A percentile compares a stretch with the other conserved stretches of the same genome.
Conservation (phyloP, 352 stramenopile genomes). For the Pythium sp. region DNA sequence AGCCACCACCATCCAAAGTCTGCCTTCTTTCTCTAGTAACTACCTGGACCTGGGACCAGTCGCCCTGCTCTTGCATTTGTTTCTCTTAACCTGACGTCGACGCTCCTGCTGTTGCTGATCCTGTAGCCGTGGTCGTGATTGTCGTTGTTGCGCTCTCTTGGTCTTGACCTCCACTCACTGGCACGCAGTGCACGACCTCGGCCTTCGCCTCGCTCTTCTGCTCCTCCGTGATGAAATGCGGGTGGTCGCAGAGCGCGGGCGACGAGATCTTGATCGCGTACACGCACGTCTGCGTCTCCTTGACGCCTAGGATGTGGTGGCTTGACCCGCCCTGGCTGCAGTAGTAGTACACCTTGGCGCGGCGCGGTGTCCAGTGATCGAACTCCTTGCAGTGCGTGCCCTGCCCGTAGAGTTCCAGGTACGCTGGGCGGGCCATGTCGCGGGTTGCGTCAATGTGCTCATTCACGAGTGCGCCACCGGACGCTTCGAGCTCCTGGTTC, state of each 20-base stretch:
- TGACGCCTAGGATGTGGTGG: slow-evolving; percentile 72
- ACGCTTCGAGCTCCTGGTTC: slow-evolving; percentile 48
- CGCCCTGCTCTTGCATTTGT: background rate
- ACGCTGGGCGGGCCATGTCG: slow-evolving; percentile 62
- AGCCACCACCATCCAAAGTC: background rate
- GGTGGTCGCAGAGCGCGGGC: slow-evolving; percentile 72
- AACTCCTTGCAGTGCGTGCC: slow-evolving; percentile 78
- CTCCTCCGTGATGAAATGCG: slow-evolving; percentile 77
- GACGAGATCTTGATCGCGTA: slow-evolving; percentile 83
- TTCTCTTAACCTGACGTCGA: background rate
- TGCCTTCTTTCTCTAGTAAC: background rate
- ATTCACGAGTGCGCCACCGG: slow-evolving; percentile 46
- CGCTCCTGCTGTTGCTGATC: background rate
- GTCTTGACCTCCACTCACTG: slow-evolving; percentile 3
- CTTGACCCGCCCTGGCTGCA: slow-evolving; percentile 63
- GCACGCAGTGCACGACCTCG: slow-evolving; percentile 75
- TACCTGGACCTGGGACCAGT: background rate
- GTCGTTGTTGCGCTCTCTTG: background rate
- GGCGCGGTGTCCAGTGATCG: slow-evolving; percentile 51
- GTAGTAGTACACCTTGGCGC: slow-evolving; percentile 72
- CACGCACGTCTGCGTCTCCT: slow-evolving; percentile 80
- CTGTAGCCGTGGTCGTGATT: background rate
- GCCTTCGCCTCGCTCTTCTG: slow-evolving; percentile 45
- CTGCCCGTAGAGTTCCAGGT: slow-evolving; percentile 63
- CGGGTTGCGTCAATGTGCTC: slow-evolving; percentile 82